A percentile compares a stretch with the other conserved stretches of the same genome.
Evolutionary conservation across 2,329 filamentous ascomycete genomes (phyloP).

Genomic region (Akanthomyces uredinophilus): DNA sequence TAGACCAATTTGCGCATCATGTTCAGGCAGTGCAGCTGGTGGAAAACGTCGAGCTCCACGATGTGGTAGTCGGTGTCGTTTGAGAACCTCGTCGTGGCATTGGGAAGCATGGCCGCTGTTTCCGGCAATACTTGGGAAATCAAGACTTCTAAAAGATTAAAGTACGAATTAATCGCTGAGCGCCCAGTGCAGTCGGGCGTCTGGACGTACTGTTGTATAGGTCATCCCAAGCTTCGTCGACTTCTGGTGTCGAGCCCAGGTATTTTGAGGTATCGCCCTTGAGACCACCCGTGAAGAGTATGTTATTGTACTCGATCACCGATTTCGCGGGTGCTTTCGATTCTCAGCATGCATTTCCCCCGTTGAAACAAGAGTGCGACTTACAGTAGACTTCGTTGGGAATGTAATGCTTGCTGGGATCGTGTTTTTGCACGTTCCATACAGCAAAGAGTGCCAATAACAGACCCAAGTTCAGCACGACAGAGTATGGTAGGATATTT

Average conservation of each 20-base stretch:
- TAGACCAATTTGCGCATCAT: constrained; percentile 42
- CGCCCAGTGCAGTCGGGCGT: too few species aligned
- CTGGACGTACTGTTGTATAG: constrained; percentile 31
- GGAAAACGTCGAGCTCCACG: constrained; percentile 51
- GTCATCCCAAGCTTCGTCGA: constrained; percentile 51
- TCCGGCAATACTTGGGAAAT: constrained; percentile 53
- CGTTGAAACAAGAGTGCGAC: constrained; percentile 13
- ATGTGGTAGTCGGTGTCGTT: constrained; percentile 50
- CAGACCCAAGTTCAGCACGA: constrained; percentile 3
- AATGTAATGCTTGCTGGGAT: constrained; percentile 13
- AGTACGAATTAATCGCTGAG: neutral
- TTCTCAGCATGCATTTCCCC: neutral
- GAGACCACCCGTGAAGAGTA: constrained; percentile 42
- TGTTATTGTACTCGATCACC: constrained; percentile 43
- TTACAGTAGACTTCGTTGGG: constrained; percentile 28
- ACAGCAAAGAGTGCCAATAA: neutral
- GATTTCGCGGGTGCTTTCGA: constrained; percentile 39
- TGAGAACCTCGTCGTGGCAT: constrained; percentile 47
- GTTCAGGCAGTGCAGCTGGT: constrained; percentile 48
- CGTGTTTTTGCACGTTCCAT: neutral
- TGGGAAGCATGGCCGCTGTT: constrained; percentile 47
- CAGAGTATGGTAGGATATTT: constrained; percentile 10
- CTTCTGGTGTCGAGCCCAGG: constrained; percentile 48
- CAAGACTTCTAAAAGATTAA: constrained; percentile 36
- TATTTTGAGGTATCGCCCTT: constrained; percentile 43